phyloP scores from a whole-genome alignment of 1,284 basidiomycete genomes.

The Malassezia brasiliensis region DNA sequence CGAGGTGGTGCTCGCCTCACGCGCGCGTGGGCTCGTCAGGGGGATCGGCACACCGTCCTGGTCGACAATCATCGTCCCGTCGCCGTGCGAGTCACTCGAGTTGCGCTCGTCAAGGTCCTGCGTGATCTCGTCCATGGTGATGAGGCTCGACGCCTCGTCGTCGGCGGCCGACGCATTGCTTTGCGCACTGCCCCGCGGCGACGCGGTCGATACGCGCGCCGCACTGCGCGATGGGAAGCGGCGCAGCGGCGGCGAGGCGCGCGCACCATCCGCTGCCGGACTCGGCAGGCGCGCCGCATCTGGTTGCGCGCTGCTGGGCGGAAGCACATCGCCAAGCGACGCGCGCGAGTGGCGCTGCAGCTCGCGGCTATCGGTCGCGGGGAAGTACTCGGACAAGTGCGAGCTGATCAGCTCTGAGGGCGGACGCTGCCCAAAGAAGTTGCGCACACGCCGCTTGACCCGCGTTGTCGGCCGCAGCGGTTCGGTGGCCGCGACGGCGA shows the following conservation, averaged over 20 bases:
- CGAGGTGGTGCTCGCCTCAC: neutral
- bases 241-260: neutral
- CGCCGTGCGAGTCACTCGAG: conserved; percentile 50
- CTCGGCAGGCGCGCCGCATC: neutral
- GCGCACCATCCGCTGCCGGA: neutral
- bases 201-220: neutral
- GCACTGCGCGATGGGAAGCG: neutral
- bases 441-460: conserved; percentile 53
- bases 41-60: conserved; percentile 46
- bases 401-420: conserved; percentile 92
- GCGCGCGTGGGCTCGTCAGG: neutral
- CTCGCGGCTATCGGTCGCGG: conserved; percentile 68
- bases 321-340: neutral
- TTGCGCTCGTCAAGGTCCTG: conserved; percentile 83
- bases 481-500: neutral
- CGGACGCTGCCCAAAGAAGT: conserved; percentile 96
- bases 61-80: conserved; percentile 28
- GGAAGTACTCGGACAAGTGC: conserved; percentile 94
- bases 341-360: conserved; percentile 23
- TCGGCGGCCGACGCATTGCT: conserved; percentile 31
- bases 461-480: neutral
- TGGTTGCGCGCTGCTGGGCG: no score
- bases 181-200: neutral
- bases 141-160: conserved; percentile 76
- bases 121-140: conserved; percentile 96